These are phyloP conservation scores for Pythium phragmitis DNA, from an alignment of 352 stramenopile species.

Conservation along the genomic window DNA sequence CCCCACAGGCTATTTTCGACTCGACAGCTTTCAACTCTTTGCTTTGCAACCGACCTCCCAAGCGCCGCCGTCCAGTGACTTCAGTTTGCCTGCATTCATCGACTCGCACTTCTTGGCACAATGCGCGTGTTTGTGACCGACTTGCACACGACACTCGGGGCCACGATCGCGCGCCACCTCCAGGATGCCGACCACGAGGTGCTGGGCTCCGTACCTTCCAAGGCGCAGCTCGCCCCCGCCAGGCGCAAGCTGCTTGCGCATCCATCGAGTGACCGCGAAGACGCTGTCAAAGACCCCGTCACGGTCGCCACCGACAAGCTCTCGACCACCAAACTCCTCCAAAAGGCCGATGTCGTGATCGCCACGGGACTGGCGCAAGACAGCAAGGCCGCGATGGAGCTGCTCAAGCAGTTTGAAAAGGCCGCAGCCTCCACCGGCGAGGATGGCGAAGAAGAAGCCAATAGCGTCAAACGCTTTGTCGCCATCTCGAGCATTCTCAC, in stretches of 20 bases:
- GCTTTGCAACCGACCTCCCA: slow-evolving; percentile 5
- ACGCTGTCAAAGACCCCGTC: slow-evolving; percentile 53
- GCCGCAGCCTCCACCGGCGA: slow-evolving; percentile 28
- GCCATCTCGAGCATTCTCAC: slow-evolving; percentile 74
- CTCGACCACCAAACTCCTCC: slow-evolving; percentile 52
- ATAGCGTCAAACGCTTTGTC: slow-evolving; percentile 67
- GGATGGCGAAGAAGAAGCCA: slow-evolving; percentile 31
- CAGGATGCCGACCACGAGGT: slow-evolving; percentile 71
- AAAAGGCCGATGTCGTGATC: slow-evolving; percentile 53
- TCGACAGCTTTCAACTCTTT: background rate
- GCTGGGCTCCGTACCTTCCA: slow-evolving; percentile 48
- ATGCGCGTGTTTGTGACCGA: slow-evolving; percentile 82
- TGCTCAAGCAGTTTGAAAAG: slow-evolving; percentile 69
- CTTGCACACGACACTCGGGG: slow-evolving; percentile 55
- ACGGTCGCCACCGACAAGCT: slow-evolving; percentile 44
- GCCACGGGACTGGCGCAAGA: slow-evolving; percentile 50
- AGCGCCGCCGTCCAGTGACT: slow-evolving; percentile 1
- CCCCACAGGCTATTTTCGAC: slow-evolving; percentile 9
- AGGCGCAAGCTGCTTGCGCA: slow-evolving; percentile 64
- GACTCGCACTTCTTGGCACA: background rate
- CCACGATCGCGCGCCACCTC: slow-evolving; percentile 50
- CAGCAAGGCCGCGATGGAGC: slow-evolving; percentile 57
- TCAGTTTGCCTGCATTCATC: background rate
- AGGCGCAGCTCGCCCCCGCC: slow-evolving; percentile 38
- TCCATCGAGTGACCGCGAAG: slow-evolving; percentile 45